Percentiles rank a stretch among this genome's conserved stretches.
These are phyloP conservation scores for Saccharomyces hybrid DNA, from an alignment of 1,139 yeast genomes.

Conservation along the genomic window DNA sequence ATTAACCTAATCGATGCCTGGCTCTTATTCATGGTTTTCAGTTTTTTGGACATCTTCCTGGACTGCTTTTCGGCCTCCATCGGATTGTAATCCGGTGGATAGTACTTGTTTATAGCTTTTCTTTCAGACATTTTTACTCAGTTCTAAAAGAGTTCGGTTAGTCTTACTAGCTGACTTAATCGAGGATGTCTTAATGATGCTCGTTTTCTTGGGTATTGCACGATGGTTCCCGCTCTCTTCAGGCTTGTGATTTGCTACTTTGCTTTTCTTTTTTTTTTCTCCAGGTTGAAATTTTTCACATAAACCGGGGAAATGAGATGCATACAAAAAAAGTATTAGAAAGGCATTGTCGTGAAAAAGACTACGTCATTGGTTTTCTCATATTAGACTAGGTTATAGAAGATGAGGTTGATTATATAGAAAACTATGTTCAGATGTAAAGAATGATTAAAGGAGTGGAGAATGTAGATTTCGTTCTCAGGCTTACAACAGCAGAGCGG, in stretches of 20 bases:
- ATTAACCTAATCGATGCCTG: slow-evolving; percentile 65
- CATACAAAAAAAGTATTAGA: not conserved
- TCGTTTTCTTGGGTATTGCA: not conserved
- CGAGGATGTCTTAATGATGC: not conserved
- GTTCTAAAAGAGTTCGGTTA: not conserved
- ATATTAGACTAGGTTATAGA: not conserved
- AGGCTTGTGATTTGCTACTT: not conserved
- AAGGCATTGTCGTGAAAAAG: not conserved
- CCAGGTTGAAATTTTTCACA: not conserved
- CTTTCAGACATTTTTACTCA: slow-evolving; percentile 64
- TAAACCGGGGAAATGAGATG: not conserved
- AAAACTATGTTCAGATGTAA: not conserved
- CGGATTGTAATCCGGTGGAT: slow-evolving; percentile 90
- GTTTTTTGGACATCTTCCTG: slow-evolving; percentile 35
- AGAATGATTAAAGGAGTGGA: not conserved
- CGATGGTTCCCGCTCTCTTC: not conserved
- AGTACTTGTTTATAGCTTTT: slow-evolving; percentile 78
- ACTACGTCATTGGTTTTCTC: not conserved
- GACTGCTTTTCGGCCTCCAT: slow-evolving; percentile 47
- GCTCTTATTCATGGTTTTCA: slow-evolving; percentile 38
- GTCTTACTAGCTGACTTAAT: not conserved
- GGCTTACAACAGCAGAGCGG: slow-evolving; percentile 4
- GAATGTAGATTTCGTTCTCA: not conserved
- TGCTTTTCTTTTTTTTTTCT: not conserved
- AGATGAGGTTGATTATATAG: not conserved